Evolutionary conservation across 1,284 basidiomycete species (phyloP).

Genomic region (Jaminaea rosea): DNA sequence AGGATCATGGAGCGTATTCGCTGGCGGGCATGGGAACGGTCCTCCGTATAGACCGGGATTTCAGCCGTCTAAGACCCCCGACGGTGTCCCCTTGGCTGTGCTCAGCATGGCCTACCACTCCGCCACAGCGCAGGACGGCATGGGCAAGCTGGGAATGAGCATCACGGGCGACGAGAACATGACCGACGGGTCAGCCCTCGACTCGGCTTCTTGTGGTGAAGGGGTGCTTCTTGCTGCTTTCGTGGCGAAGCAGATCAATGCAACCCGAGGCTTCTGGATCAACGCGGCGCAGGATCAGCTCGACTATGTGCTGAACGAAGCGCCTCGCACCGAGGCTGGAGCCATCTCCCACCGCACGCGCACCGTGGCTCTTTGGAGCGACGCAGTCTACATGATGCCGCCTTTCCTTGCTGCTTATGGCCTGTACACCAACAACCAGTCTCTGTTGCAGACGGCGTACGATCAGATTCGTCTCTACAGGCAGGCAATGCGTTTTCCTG

Average conservation of each 20-base stretch:
- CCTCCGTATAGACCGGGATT: constrained; percentile 21
- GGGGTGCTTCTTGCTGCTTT: constrained; percentile 37
- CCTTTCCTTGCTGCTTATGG: constrained; percentile 88
- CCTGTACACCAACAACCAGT: constrained; percentile 59
- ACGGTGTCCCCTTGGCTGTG: constrained; percentile 6
- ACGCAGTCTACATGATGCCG: constrained; percentile 70
- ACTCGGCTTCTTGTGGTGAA: constrained; percentile 33
- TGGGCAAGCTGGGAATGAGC: constrained; percentile 31
- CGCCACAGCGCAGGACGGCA: constrained; percentile 21
- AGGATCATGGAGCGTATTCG: constrained; percentile 32
- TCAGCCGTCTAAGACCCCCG: constrained; percentile 2
- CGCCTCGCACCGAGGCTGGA: constrained; percentile 51
- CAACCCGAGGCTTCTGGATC: constrained; percentile 51
- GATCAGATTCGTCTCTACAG: constrained; percentile 72
- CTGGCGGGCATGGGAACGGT: constrained; percentile 16
- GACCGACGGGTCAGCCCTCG: constrained; percentile 27
- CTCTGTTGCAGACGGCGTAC: constrained; percentile 63
- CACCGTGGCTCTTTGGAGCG: constrained; percentile 37
- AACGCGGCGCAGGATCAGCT: constrained; percentile 64
- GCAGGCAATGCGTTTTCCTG: constrained; percentile 52
- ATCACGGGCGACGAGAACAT: constrained; percentile 37
- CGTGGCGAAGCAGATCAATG: constrained; percentile 27
- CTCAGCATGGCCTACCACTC: constrained; percentile 31
- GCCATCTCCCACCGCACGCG: constrained; percentile 46
- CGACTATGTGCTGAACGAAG: constrained; percentile 59